Evolutionary conservation across 2,329 filamentous ascomycete genomes (phyloP).

Genomic region (Pyrenophora teres): DNA sequence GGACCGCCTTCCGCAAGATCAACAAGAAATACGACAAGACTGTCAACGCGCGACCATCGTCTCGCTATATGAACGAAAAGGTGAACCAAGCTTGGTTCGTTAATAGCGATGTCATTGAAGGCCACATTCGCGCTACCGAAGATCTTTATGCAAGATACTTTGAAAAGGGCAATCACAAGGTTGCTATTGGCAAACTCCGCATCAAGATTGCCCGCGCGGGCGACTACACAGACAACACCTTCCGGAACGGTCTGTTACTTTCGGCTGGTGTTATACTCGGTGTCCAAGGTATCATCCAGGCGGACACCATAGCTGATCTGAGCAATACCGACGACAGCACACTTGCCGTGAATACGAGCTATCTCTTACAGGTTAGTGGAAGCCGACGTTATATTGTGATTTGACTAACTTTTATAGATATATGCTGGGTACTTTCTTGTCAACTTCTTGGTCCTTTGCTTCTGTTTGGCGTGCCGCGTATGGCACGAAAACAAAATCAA

Average conservation of each 20-base stretch:
- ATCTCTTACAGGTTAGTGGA: constrained; percentile 64
- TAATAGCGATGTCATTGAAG: constrained; percentile 81
- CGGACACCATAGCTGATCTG: constrained; percentile 33
- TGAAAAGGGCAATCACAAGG: constrained; percentile 88
- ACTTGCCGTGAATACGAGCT: constrained; percentile 46
- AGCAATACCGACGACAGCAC: constrained; percentile 14
- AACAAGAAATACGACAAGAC: constrained; percentile 99
- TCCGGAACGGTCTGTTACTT: constrained; percentile 59
- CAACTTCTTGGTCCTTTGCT: constrained; percentile 78
- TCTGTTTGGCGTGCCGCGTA: constrained; percentile 80
- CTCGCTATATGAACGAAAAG: constrained; percentile 86
- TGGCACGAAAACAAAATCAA: constrained; percentile 90
- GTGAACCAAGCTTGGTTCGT: constrained; percentile 93
- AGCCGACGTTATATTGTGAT: constrained; percentile 59
- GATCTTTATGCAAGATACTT: constrained; percentile 95
- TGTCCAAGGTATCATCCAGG: constrained; percentile 51
- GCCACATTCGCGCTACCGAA: constrained; percentile 78
- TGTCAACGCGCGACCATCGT: constrained; percentile 74
- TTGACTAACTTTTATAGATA: constrained; percentile 59
- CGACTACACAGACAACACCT: constrained; percentile 63
- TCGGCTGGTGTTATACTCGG: constrained; percentile 51
- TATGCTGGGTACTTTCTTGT: constrained; percentile 92
- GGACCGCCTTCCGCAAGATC: constrained; percentile 93
- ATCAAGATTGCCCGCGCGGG: constrained; percentile 66
- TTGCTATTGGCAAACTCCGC: constrained; percentile 85